Percentiles rank a stretch among this genome's conserved stretches.
These are phyloP conservation scores for Lunularia cruciata DNA, from an alignment of 225 moss, liverwort and hornwort species.

Conservation along the genomic window DNA sequence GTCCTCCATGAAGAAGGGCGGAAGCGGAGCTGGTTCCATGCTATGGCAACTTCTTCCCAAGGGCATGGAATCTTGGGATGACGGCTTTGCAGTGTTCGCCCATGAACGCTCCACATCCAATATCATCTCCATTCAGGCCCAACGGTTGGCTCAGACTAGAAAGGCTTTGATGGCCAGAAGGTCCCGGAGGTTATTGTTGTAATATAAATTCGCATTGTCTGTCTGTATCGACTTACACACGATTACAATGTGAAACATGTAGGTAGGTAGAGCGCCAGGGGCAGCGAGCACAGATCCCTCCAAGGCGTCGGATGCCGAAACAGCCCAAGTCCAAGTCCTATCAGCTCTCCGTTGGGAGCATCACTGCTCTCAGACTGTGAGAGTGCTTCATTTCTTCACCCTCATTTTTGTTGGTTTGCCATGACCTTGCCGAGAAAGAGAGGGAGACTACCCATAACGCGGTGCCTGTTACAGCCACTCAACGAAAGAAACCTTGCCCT, in stretches of 20 bases:
- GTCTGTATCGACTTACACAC: no score
- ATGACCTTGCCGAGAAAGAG: no score
- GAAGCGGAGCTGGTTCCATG: constrained; percentile 43
- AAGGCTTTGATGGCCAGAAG: no score
- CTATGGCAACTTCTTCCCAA: constrained; percentile 61
- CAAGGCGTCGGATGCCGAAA: neutral
- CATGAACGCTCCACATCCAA: constrained; percentile 27
- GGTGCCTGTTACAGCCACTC: no score
- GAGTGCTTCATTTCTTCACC: no score
- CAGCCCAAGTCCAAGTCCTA: neutral
- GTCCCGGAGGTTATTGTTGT: neutral
- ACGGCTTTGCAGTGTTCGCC: constrained; percentile 60
- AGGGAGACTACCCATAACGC: no score
- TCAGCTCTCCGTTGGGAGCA: constrained; percentile 5
- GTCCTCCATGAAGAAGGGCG: constrained; percentile 22
- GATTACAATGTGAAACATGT: no score
- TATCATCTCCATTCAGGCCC: constrained; percentile 51
- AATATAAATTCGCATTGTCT: no score
- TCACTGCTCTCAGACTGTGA: neutral
- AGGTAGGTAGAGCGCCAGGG: neutral
- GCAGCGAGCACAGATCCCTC: neutral
- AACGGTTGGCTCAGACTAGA: constrained; percentile 23
- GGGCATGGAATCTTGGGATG: constrained; percentile 60
- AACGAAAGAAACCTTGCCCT: no score
- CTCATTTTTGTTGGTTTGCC: no score